phyloP scores from a whole-genome alignment of 106 monocot genomes.

The Dendrobium chrysotoxum region DNA sequence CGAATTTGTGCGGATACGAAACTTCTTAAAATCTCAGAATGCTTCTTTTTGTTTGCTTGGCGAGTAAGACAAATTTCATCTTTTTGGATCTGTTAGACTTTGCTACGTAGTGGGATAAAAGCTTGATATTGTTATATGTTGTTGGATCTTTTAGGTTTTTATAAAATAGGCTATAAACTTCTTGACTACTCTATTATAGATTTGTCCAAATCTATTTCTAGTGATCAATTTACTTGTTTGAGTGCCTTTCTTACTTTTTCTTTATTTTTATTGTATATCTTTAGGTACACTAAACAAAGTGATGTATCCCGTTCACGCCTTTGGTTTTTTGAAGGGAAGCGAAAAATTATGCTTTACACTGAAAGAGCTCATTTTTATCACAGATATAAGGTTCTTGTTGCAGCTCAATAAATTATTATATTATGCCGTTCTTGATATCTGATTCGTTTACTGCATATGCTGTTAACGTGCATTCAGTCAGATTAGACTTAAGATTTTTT shows the following conservation, averaged over 20 bases:
- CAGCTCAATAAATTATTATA: background rate
- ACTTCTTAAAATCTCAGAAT: slow-evolving; percentile 81
- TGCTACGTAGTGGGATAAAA: no score
- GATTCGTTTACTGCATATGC: background rate
- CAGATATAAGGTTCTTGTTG: slow-evolving; percentile 73
- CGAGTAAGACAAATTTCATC: slow-evolving; percentile 53
- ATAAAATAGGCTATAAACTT: background rate
- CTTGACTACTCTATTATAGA: no score
- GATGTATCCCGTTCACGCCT: slow-evolving; percentile 94
- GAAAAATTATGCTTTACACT: slow-evolving; percentile 95
- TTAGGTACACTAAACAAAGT: slow-evolving; percentile 70
- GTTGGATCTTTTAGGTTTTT: background rate
- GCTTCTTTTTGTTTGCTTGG: slow-evolving; percentile 92
- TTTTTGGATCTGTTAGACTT: background rate
- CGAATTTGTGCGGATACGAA: slow-evolving; percentile 79
- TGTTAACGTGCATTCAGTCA: background rate
- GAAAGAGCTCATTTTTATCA: slow-evolving; percentile 98
- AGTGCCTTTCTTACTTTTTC: background rate
- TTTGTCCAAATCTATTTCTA: background rate
- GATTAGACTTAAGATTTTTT: background rate
- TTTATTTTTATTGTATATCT: background rate
- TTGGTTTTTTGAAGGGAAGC: slow-evolving; percentile 86
- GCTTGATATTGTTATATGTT: no score
- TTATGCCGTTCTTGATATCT: background rate
- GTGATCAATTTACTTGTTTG: background rate